Evolutionary conservation across 73 alveolate species (phyloP), one percentile per base, ranked within the genome.

Genomic region (Symbiodinium natans): DNA sequence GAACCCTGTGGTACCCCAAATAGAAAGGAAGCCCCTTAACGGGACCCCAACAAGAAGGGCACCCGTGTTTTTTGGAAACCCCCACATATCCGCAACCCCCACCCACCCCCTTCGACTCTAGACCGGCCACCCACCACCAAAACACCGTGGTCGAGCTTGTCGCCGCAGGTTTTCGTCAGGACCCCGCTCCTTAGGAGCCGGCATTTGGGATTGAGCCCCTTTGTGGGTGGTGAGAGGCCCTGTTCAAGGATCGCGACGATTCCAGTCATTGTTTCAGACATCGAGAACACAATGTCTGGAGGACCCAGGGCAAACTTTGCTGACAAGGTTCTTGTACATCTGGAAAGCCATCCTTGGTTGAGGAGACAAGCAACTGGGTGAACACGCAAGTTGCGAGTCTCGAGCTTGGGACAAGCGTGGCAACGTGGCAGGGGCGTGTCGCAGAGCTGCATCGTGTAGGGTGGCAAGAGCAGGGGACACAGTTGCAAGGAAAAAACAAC

Each of bases 71-170:
- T n/a, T n/a, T n/a, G n/a, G n/a, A n/a, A n/a, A n/a, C n/a, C n/a
- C n/a, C n/a, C n/a, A n/a, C n/a, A n/a, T n/a, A n/a, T n/a, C n/a
- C n/a, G n/a, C n/a, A n/a, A n/a, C n/a, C n/a, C n/a, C n/a, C n/a
- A n/a, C n/a, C n/a, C n/a, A n/a, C n/a, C n/a, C n/a, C n/a, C n/a
- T n/a, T n/a, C n/a, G n/a, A n/a, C n/a, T n/a, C n/a, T 34, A 56
- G 77, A 63, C 77, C 77, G 25, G 95, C 93, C 99, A 80, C 99
- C 99, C 43, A 99, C 99, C 71, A 99, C 99, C 99, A 99, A 93
- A 92, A 99, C 99, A 75, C 99, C 99, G 98, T 99, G 99, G 93
- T 99, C 99, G 34, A 99, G 99, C 73, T 92, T 42, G 21, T 96
- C 96, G 73, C 99, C 96, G 38, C 80, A 40, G 56, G 59, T 52